Evolutionary conservation across 1,139 yeast genomes (phyloP), one percentile per base, ranked within the genome.

Genomic region (Taphrina deformans): DNA sequence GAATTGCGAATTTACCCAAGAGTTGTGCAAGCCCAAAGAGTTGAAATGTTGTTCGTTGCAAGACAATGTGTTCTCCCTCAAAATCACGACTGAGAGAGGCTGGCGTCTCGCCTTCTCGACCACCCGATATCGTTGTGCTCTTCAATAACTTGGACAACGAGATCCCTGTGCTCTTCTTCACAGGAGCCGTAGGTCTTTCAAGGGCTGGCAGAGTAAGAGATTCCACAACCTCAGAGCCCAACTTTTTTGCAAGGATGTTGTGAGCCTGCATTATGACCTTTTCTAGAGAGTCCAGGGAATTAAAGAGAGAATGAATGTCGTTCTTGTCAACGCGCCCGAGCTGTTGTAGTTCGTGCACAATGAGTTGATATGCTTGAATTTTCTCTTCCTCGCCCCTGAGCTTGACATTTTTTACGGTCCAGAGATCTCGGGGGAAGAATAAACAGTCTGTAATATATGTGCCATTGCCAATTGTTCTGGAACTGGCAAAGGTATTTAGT

Each of bases 371-470:
- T 14, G 61, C 67, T 16, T 45, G 61, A 5, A 65, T 45, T 35
- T 65, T 65, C 41, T 65, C 67, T 31, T 65, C 67, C 23, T 59
- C 67, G 10, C 62, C 67, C 35, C 45, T 65, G 29, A 65, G 33
- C 35, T 65, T 65, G 45, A 52, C 52, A 45, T 40, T 52, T 26
- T 62, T 48, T n/a, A 33, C 31, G 33, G 23, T 48, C 67, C 67
- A 65, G 18, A 65, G 41, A 23, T 58, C 67, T 10, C 55, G 31
- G 7, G 67, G 52, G 14, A 65, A 45, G 29, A 50, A 62, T 9
- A 65, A 50, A 14, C 31, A 23, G 5, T 40, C 45, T 24, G 60
- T 62, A 16, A 62, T 23, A 44, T 26, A 62, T n/a, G 33, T 35
- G 14, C 66, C 66, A n/a, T 40, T 46, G 1, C 51, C 38, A 14